These are phyloP conservation scores for Neurospora terricola DNA, from an alignment of 495 filamentous ascomycete species.

Conservation along the genomic window DNA sequence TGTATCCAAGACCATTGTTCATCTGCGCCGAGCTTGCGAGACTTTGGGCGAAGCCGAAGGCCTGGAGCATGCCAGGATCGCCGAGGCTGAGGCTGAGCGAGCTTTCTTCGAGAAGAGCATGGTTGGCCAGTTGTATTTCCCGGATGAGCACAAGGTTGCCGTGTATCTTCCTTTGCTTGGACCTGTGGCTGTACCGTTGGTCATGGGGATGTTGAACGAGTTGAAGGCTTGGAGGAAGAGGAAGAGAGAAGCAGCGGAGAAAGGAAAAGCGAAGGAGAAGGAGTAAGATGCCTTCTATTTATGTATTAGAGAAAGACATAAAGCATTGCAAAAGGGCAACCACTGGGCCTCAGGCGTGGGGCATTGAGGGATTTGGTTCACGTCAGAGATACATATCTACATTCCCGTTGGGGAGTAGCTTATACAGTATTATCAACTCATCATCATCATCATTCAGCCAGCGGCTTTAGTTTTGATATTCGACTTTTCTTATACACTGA, in stretches of 20 bases:
- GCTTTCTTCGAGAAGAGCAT: slow-evolving; percentile 99
- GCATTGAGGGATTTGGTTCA: neutral
- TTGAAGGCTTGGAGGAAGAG: slow-evolving; percentile 46
- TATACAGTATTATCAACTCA: neutral
- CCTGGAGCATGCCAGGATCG: slow-evolving; percentile 69
- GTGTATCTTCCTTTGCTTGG: slow-evolving; percentile 90
- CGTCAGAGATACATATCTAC: neutral
- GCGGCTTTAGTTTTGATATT: neutral
- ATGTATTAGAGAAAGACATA: neutral
- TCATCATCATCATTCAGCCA: neutral
- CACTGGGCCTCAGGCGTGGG: neutral
- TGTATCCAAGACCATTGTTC: slow-evolving; percentile 66
- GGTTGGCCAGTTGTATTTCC: slow-evolving; percentile 96
- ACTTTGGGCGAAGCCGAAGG: slow-evolving; percentile 51
- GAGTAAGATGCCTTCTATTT: slow-evolving; percentile 1
- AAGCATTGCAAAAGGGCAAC: neutral
- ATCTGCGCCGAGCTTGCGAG: slow-evolving; percentile 66
- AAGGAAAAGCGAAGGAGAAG: slow-evolving; percentile 20
- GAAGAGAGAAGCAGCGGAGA: slow-evolving; percentile 25
- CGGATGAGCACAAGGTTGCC: slow-evolving; percentile 97
- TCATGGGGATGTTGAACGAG: slow-evolving; percentile 78
- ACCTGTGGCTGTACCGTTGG: slow-evolving; percentile 80
- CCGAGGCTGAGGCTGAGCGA: slow-evolving; percentile 80
- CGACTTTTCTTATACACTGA: neutral
- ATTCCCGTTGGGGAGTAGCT: neutral